A percentile compares a stretch with the other conserved stretches of the same genome.
These are phyloP conservation scores for Fusarium torulosum DNA, from an alignment of 2,329 filamentous ascomycete species.

Conservation along the genomic window DNA sequence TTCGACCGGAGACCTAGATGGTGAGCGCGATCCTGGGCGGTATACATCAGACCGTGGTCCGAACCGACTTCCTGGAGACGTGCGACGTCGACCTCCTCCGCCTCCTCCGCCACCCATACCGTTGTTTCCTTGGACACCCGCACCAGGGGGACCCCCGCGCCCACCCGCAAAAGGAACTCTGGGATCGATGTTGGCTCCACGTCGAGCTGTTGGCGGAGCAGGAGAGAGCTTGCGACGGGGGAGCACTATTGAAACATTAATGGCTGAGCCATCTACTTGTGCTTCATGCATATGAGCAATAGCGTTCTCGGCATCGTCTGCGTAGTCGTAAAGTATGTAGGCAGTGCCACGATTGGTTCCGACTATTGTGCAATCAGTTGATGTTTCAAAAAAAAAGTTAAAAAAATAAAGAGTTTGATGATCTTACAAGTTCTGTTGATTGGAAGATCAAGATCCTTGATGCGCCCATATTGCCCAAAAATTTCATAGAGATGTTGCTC, in stretches of 20 bases:
- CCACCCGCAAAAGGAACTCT: conserved; percentile 51
- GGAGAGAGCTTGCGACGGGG: conserved; percentile 85
- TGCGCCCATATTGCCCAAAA: conserved; percentile 87
- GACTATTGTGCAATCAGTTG: conserved; percentile 62
- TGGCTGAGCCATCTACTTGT: conserved; percentile 85
- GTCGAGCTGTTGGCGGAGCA: conserved; percentile 78
- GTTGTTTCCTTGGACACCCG: conserved; percentile 39
- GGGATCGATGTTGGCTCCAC: conserved; percentile 70
- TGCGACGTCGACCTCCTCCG: conserved; percentile 53
- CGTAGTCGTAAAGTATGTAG: conserved; percentile 85
- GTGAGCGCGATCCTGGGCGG: conserved; percentile 69
- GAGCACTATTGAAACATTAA: conserved; percentile 90
- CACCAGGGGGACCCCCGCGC: conserved; percentile 51
- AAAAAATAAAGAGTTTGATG: conserved; percentile 1
- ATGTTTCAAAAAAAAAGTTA: conserved; percentile 5
- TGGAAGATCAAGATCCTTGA: conserved; percentile 89
- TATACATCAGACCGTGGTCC: conserved; percentile 68
- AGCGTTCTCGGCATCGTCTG: conserved; percentile 85
- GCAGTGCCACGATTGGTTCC: conserved; percentile 93
- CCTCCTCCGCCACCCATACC: conserved; percentile 53
- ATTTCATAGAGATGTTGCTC: conserved; percentile 91
- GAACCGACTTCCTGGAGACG: conserved; percentile 54
- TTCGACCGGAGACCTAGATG: conserved; percentile 58
- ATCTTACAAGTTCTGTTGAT: conserved; percentile 85
- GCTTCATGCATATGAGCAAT: conserved; percentile 98